Evolutionary conservation across 2,329 filamentous ascomycete genomes (phyloP).

Genomic region (Penicillium griseofulvum): DNA sequence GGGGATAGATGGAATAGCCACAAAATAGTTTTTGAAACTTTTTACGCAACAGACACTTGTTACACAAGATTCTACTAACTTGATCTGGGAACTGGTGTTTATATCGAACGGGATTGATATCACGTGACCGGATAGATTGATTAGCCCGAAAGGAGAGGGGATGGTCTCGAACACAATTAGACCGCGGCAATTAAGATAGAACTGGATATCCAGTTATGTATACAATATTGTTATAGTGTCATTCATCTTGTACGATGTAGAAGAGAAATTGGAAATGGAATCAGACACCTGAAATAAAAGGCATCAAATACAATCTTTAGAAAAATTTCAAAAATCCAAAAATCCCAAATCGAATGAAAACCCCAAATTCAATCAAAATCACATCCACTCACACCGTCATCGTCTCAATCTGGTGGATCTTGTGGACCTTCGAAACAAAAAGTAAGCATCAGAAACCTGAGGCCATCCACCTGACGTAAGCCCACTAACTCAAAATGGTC

Average conservation of each 20-base stretch:
- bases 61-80: not conserved
- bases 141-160: not conserved
- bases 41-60: not conserved
- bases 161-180: slow-evolving; percentile 1
- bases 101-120: not conserved
- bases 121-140: slow-evolving; percentile 9
- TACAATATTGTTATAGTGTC: not conserved
- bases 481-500: slow-evolving; percentile 13
- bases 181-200: not conserved
- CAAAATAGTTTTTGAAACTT: not conserved
- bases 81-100: not conserved
- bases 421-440: not conserved
- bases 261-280: not conserved
- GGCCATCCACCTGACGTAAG: slow-evolving; percentile 5
- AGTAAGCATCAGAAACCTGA: slow-evolving; percentile 10
- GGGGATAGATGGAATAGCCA: too few species aligned
- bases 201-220: not conserved
- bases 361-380: not conserved
- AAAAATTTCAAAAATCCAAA: not conserved
- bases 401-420: slow-evolving; percentile 1
- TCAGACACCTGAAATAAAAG: not conserved
- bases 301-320: not conserved
- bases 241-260: not conserved
- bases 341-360: not conserved
- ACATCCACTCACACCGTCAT: slow-evolving; percentile 1